Percentiles rank a stretch among this genome's conserved stretches.
These are phyloP conservation scores for Hemisphaericaspora subhashii DNA, from an alignment of 1,139 yeast genomes.

Conservation along the genomic window DNA sequence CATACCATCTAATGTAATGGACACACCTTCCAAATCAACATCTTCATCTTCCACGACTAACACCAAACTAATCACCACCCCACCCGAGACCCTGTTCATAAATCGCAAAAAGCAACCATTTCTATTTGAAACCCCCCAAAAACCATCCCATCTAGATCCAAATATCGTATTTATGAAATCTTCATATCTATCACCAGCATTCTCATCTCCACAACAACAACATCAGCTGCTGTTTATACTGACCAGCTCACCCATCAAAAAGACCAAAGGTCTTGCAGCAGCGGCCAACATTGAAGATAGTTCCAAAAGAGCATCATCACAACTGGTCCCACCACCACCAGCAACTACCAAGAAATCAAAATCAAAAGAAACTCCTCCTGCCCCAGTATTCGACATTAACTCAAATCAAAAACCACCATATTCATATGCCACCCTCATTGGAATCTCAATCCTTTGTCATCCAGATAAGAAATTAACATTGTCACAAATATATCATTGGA, in stretches of 20 bases:
- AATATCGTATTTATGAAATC: constrained; percentile 13
- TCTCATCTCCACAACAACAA: constrained; percentile 44
- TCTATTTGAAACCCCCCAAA: constrained; percentile 12
- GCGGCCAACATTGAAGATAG: not conserved
- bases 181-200: constrained; percentile 47
- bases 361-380: constrained; percentile 22
- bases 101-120: constrained; percentile 3
- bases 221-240: constrained; percentile 4
- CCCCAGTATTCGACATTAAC: constrained; percentile 1
- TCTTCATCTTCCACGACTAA: constrained; percentile 25
- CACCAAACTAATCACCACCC: constrained; percentile 32
- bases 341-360: constrained; percentile 22
- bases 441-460: constrained; percentile 90
- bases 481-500: constrained; percentile 93
- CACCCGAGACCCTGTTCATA: constrained; percentile 29
- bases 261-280: constrained; percentile 4
- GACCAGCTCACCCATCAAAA: constrained; percentile 18
- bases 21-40: constrained; percentile 17
- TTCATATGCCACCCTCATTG: constrained; percentile 91
- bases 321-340: not conserved
- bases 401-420: constrained; percentile 69
- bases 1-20: constrained; percentile 4
- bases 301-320: not conserved
- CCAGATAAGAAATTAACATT: constrained; percentile 76
- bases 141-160: constrained; percentile 13